phyloP scores from a whole-genome alignment of 2,329 filamentous ascomycete species.

The Diaporthe capsici region DNA sequence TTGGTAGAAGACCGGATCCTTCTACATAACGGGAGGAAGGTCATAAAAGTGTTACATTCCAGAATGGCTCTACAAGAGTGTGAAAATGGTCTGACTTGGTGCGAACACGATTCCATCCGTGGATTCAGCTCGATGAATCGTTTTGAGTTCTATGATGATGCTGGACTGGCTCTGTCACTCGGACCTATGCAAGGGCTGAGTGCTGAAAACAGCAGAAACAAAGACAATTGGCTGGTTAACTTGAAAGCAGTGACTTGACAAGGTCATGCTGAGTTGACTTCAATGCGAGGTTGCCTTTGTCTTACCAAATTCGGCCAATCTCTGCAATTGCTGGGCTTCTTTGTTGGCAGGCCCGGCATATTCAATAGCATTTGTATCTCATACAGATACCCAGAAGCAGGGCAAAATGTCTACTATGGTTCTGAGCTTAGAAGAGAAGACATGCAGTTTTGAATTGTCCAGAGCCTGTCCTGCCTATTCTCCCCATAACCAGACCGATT shows the following conservation, averaged over 20 bases:
- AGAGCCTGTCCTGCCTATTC: neutral
- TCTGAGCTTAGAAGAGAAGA: neutral
- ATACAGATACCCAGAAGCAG: neutral
- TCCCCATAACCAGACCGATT: neutral
- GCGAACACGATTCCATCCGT: neutral
- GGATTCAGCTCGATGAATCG: neutral
- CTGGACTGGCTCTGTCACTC: neutral
- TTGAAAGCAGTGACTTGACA: neutral
- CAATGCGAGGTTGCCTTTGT: neutral
- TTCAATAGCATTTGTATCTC: neutral
- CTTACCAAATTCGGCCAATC: neutral
- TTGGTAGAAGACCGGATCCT: neutral
- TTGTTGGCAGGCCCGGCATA: neutral
- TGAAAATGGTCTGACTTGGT: neutral
- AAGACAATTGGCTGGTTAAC: neutral
- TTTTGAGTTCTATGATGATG: neutral
- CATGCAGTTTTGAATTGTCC: neutral
- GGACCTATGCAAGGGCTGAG: too few species aligned
- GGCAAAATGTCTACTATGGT: neutral
- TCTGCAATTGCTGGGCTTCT: neutral
- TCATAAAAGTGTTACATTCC: neutral
- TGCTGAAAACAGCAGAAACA: conserved; percentile 8
- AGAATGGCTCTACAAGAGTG: neutral
- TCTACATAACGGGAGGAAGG: neutral
- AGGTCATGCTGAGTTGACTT: too few species aligned